Evolutionary conservation across 2,329 filamentous ascomycete species (phyloP), one percentile per base, ranked within the genome.

Genomic region (Monilinia polystroma): DNA sequence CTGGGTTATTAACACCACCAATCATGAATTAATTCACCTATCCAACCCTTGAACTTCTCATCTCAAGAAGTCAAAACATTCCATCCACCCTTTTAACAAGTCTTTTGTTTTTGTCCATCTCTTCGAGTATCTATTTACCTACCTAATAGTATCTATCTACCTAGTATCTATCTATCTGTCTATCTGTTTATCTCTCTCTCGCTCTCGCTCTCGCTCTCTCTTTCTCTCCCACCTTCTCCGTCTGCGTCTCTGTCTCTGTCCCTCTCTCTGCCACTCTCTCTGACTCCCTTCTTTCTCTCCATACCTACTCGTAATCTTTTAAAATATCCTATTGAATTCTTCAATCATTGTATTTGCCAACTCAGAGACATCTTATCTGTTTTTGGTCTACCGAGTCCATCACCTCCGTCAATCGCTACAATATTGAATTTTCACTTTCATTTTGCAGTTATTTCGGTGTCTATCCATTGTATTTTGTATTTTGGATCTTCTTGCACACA

Each of bases 41-140:
- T 32, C 4, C 56, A 59, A 59, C 26, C 57, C 56, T n/a, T 59
- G 41, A 59, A 59, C 47, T 59, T 59, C 56, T 59, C 56, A 35
- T 47, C 57, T 47, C 43, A 47, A 20, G 32, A 43, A 16, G 16
- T 32, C 38, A 45, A 58, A 58, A 47, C 43, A 59, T 49, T 59
- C 57, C 41, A 59, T 43, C 32, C 32, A 35, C 32, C 32, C 32
- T 35, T 35, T 35, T 7, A 35, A 35, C 32, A 35, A 35, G 32
- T 35, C 32, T 35, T 35, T 35, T 35, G 32, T 35, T 35, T 35
- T 35, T 35, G 32, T 35, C 7, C 32, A 35, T 47, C 57, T 41
- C 18, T 14, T 14, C 41, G 41, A 43, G 41, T 43, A 35, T 35
- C 32, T 35, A 35, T 35, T 35, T 35, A 35, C 32, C 32, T 35